Base-by-base conservation (phyloP, 1,284 basidiomycete genomes). In the Ceratobasidium sp. region DNA sequence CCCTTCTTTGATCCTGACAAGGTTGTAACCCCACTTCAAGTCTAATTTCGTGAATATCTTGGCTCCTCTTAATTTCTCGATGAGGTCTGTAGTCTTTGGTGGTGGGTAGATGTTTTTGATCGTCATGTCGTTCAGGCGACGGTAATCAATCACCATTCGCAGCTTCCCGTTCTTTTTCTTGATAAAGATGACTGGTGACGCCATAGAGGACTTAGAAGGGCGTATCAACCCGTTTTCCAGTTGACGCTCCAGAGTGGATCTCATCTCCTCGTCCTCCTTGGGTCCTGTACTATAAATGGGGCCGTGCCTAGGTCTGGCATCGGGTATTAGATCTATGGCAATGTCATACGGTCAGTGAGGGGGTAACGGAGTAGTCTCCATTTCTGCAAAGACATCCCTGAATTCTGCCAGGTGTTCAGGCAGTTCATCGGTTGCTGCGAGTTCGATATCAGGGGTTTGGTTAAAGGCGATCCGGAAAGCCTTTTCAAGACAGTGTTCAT, bases 171-270 rank as follows among this genome's bases (percentile, higher is more conserved):
- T 81, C 75, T 85, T 85, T 76, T 85, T 85, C 60, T 79, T 79
- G 36, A 84, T 80, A 72, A 86, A 86, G 0, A 86, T 78, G 48
- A 86, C 77, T 0, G 83, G 83, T 0, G 83, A 76, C 0, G 77
- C 80, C n/a, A 78, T 77, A 5, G 81, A 77, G 7, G 81, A 82
- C 33, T 61, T 64, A 0, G 81, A 83, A 18, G 72, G 74, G 0
- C 78, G 76, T 72, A 83, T 83, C 28, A 72, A 73, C 1, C 71
- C 63, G 16, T 48, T 54, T 7, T 18, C 7, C 7, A 74, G 56
- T 21, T 62, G 70, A n/a, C 12, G 58, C 14, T 75, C 59, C 18
- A 75, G 23, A 7, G 48, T 64, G 11, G 18, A 33, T 25, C 21
- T 7, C 25, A 69, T 23, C 25, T 49, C 42, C 38, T 59, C 40